Conservation (phyloP, 441 rosid genomes). For the Pelargonium fulgidum region DNA sequence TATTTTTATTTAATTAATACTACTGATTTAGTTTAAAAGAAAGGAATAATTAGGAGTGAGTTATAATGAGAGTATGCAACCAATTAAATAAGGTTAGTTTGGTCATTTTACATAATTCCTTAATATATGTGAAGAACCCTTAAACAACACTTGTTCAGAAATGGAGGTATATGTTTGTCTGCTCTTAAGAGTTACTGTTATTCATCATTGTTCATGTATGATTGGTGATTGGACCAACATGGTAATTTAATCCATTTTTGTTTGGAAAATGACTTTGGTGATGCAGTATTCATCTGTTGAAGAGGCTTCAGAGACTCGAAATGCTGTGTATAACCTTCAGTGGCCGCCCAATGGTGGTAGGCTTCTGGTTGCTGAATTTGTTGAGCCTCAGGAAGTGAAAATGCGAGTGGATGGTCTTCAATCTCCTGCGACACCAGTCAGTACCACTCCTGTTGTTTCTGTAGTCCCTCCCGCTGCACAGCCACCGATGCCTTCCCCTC, state of each 20-base stretch:
- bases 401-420: conserved; percentile 55
- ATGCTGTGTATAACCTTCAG: conserved; percentile 81
- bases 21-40: too few relatives aligned
- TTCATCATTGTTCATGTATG: too few relatives aligned
- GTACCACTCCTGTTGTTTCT: conserved; percentile 26
- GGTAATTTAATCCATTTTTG: neutral
- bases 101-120: too few relatives aligned
- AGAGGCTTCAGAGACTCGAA: conserved; percentile 75
- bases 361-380: conserved; percentile 70
- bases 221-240: too few relatives aligned
- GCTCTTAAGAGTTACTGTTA: too few relatives aligned
- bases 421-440: conserved; percentile 33
- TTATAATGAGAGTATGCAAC: too few relatives aligned
- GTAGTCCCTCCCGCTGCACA: conserved; percentile 33
- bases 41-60: neutral
- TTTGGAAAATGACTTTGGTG: conserved; percentile 14
- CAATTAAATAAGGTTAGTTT: neutral
- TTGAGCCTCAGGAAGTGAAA: conserved; percentile 75
- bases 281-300: conserved; percentile 78
- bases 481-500: conserved; percentile 14
- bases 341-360: conserved; percentile 98
- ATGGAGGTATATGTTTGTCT: too few relatives aligned
- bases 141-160: too few relatives aligned
- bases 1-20: too few relatives aligned
- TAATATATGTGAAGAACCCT: too few relatives aligned